Base-by-base conservation (phyloP, 1,139 yeast genomes). In the Kluyveromyces sp. region DNA sequence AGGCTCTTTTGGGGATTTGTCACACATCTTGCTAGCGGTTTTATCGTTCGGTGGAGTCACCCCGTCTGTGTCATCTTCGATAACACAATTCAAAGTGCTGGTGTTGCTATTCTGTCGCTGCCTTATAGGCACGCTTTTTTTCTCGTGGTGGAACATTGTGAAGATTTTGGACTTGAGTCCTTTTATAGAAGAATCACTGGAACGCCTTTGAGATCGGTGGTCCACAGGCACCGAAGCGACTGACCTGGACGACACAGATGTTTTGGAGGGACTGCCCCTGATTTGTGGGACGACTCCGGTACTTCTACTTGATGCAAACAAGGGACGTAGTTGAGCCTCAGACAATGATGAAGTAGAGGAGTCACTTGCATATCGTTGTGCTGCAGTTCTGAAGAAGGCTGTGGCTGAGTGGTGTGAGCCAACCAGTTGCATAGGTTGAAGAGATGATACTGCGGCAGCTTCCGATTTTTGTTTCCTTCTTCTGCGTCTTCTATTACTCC, bases 401-500 rank as follows among this genome's bases (percentile, higher is more conserved):
- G 26, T 6, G 9, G 26, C 6, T 6, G 26, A 6, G 9, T 22
- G 6, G 6, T 22, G 26, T 1, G 39, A 15, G 8, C 39, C 39
- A 16, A 35, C 39, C 13, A 13, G 19, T 12, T 22, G 39, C 39
- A 35, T 35, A 16, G 30, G 30, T 35, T 22, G 39, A 16, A 35
- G 18, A 22, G 30, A 28, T n/a, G 25, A 16, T 13, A 30, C 22
- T 15, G 17, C 18, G 15, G 19, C 15, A 11, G 13, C 11, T 15
- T 22, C n/a, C 8, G 26, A 6, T 9, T 16, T 38, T 11, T 37
- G 30, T n/a, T 32, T 35, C 18, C 36, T 42, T 31, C 38, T 40
- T 26, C 39, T 35, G 25, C 53, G 46, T 26, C 52, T 49, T 15
- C 64, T 57, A 42, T 66, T 49, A 42, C 65, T 54, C 44, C 76